Evolutionary conservation across 2,329 filamentous ascomycete species (phyloP), one percentile per base, ranked within the genome.

Genomic region (Phialocephala sp.): DNA sequence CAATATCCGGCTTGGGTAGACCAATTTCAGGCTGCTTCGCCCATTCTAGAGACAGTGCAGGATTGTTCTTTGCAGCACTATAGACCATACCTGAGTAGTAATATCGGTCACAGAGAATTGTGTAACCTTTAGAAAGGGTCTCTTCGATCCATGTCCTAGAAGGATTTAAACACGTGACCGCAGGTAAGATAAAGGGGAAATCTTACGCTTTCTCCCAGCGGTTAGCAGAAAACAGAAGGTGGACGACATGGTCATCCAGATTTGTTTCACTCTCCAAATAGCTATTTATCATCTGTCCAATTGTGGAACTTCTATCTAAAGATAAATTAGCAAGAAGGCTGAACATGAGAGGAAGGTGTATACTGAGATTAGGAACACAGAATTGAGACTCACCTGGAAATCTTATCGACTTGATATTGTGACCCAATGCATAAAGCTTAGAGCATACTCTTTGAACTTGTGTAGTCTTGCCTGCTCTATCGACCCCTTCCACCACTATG

Each of bases 11-110:
- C 4, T 91, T 86, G 1, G 95, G 94, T 0, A 99, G 84, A 0
- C 94, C 94, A 15, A 92, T 85, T 73, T 98, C 95, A 0, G 94
- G 92, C 18, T 88, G 85, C 71, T 92, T 89, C 8, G 93, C 93
- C 94, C 95, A 99, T 0, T 85, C 79, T 0, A 97, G 82, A 0
- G 85, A 81, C 14, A 97, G 84, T 1, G 82, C 78, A 0, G 89
- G 86, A 71, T 92, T 92, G 54, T 87, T 83, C 76, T 98, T 98
- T 3, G 95, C 94, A 0, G 93, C 92, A 27, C 90, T 93, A 81
- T 98, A 99, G 59, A 97, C 93, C 64, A 94, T 91, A 62, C 95
- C 95, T 22, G 91, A 95, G 81, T 97, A 94, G 77, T 96, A 97
- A 81, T 98, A 99, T 57, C 95, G 89, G 78, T 99, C 95, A 71